Evolutionary conservation across 352 stramenopile genomes (phyloP).

Genomic region (Thalassiosira livingstoniorum): DNA sequence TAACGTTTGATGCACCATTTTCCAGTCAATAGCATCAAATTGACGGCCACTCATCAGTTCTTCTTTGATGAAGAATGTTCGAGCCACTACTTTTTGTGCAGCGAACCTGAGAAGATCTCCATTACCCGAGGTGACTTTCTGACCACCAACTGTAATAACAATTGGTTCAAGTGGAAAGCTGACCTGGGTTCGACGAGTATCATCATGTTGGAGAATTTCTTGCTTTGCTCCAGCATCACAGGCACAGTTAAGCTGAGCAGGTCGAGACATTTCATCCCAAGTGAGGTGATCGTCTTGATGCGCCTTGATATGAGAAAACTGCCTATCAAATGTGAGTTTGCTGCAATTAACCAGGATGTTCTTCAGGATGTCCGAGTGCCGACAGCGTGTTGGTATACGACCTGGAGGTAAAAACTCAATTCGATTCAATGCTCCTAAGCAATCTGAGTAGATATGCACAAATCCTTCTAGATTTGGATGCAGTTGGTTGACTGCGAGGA

Average conservation of each 20-base stretch:
- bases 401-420: not conserved
- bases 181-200: not conserved
- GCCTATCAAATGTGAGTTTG: not conserved
- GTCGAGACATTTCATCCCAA: not conserved
- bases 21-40: not conserved
- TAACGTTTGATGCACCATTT: not conserved
- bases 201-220: not conserved
- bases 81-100: not conserved
- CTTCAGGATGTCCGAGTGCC: no score
- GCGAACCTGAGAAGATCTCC: not conserved
- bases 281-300: no score
- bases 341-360: no score
- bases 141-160: not conserved
- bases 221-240: not conserved
- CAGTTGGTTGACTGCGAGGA: no score
- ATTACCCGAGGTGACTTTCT: not conserved
- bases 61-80: not conserved
- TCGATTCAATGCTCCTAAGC: no score
- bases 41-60: not conserved
- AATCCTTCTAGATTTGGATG: not conserved
- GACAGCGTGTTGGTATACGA: not conserved
- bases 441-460: not conserved
- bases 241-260: slow-evolving; percentile 1
- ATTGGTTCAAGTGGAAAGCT: not conserved
- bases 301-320: not conserved